Conservation (phyloP, 768 basidiomycete genomes). For the Termitomyces heimii region DNA sequence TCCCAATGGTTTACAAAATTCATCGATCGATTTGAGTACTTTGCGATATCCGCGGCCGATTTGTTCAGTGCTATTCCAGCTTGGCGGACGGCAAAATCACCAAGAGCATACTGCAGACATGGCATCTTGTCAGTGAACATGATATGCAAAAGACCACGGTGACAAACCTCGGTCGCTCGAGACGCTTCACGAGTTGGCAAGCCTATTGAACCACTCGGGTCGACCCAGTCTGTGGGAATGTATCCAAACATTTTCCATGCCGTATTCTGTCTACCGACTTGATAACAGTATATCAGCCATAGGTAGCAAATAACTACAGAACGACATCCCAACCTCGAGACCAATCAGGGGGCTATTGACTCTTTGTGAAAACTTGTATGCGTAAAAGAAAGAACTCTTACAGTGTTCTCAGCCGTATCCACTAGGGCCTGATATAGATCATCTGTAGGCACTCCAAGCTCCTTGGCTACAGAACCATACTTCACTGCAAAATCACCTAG, state of each 20-base stretch:
- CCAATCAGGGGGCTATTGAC: constrained; percentile 42
- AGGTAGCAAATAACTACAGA: background rate
- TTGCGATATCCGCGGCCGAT: constrained; percentile 28
- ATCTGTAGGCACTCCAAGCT: constrained; percentile 36
- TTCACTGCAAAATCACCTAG: constrained; percentile 47
- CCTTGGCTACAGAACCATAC: constrained; percentile 28
- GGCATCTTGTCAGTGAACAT: background rate
- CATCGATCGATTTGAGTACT: constrained; percentile 45
- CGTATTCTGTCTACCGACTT: constrained; percentile 45
- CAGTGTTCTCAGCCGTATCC: constrained; percentile 47
- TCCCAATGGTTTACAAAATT: constrained; percentile 49
- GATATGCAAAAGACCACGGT: background rate
- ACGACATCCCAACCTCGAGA: constrained; percentile 25
- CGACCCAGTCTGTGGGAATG: constrained; percentile 43
- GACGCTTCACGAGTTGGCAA: constrained; percentile 46
- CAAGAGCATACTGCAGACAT: constrained; percentile 34
- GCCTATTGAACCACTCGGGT: constrained; percentile 41
- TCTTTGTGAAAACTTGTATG: background rate
- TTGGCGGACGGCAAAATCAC: constrained; percentile 49
- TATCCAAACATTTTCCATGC: constrained; percentile 46
- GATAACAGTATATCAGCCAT: background rate
- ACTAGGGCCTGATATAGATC: constrained; percentile 45
- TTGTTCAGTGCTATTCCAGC: constrained; percentile 37
- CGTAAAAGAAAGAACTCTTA: constrained; percentile 13
- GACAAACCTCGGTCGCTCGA: constrained; percentile 36